Conservation (phyloP, 192 early-diverging fungal genomes). For the Mortierella claussenii region DNA sequence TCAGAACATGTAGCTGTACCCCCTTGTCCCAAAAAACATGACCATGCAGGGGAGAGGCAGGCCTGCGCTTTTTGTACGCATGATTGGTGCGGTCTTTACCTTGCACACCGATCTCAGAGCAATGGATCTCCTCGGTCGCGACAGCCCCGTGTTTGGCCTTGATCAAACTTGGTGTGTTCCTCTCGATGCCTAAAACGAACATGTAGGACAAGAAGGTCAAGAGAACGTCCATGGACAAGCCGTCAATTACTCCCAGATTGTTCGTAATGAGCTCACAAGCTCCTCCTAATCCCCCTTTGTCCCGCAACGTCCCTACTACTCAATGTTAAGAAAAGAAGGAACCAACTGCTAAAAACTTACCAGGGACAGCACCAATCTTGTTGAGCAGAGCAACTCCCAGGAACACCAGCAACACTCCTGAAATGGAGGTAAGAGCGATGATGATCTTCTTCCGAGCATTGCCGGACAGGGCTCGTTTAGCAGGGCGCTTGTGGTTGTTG, state of each 20-base stretch:
- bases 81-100: slow-evolving; percentile 32
- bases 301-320: too few relatives aligned
- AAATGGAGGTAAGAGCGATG: slow-evolving; percentile 38
- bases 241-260: too few relatives aligned
- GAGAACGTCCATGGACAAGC: neutral
- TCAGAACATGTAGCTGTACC: too few relatives aligned
- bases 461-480: slow-evolving; percentile 22
- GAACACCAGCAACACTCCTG: slow-evolving; percentile 39
- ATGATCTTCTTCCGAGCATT: slow-evolving; percentile 41
- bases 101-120: slow-evolving; percentile 75
- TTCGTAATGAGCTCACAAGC: too few relatives aligned
- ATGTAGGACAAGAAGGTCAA: neutral
- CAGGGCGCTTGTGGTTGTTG: slow-evolving; percentile 1
- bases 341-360: too few relatives aligned
- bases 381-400: slow-evolving; percentile 31
- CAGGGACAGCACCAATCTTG: slow-evolving; percentile 28
- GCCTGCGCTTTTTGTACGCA: too few relatives aligned
- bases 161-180: slow-evolving; percentile 42
- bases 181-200: slow-evolving; percentile 20
- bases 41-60: too few relatives aligned
- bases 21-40: too few relatives aligned
- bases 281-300: too few relatives aligned
- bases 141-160: slow-evolving; percentile 70
- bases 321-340: slow-evolving; percentile 1
- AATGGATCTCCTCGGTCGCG: slow-evolving; percentile 73